Conservation (phyloP, 164 flowering plant species). For the Magnolia sinica region DNA sequence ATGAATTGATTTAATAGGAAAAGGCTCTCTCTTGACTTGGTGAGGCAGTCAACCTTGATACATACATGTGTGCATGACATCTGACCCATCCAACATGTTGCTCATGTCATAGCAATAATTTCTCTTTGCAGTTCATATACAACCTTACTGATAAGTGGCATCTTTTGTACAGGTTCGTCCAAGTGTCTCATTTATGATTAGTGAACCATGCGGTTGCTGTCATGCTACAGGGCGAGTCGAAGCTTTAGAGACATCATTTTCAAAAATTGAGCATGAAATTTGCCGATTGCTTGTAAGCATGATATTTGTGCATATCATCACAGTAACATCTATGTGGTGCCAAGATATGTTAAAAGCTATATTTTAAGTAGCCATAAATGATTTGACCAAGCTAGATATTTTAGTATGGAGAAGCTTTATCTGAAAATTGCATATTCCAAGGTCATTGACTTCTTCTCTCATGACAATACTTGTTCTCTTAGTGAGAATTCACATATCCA, state of each 20-base stretch:
- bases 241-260: conserved; percentile 87
- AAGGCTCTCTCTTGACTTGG: too few relatives aligned
- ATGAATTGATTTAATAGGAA: too few relatives aligned
- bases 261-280: conserved; percentile 90
- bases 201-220: conserved; percentile 91
- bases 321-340: background rate
- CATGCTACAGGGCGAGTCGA: conserved; percentile 93
- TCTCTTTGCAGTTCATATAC: background rate
- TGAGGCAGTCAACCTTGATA: too few relatives aligned
- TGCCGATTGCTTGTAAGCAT: conserved; percentile 73
- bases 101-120: background rate
- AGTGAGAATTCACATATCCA: background rate
- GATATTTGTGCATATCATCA: too few relatives aligned
- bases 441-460: background rate
- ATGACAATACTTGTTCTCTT: too few relatives aligned
- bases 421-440: background rate
- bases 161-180: conserved; percentile 76
- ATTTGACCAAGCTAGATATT: background rate
- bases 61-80: too few relatives aligned
- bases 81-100: too few relatives aligned
- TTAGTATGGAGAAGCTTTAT: background rate
- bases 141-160: background rate
- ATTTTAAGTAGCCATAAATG: background rate
- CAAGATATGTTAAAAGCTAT: too few relatives aligned
- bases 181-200: conserved; percentile 94